Base-by-base conservation (phyloP, 306 rosid genomes). In the Casuarina glauca region DNA sequence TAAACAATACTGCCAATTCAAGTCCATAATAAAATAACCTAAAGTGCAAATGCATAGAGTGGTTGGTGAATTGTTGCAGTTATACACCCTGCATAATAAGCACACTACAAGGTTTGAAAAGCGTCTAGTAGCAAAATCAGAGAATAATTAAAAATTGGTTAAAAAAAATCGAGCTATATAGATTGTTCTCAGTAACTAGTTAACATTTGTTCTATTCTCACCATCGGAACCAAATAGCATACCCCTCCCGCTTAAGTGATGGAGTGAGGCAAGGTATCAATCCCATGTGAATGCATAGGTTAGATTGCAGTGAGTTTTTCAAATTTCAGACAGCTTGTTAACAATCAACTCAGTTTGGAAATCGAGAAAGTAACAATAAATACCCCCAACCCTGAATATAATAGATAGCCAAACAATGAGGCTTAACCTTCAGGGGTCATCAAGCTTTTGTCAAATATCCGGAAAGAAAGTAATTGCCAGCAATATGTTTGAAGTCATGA, bases 1-100 rank as follows among this genome's bases (percentile, higher is more conserved):
- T 55, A 74, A 42, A 54, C 51, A 75, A 44, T 41, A 78, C 38
- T 46, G 55, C 60, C 9, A 36, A 69, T 38, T 16, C 49, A 26
- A 26, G 32, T 26, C 32, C 32, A 26, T 26, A 26, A 26, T 70
- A 17, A 1, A n/a, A 41, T 49, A 42, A 3, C 8, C 45, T 39
- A 19, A 66, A 66, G 42, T 41, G 48, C 16, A 41, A 39, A 66
- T 17, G 49, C 15, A 66, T 66, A 42, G 5, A 39, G 70, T 16
- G 70, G 41, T 66, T 17, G 35, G 50, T 32, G 68, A 61, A 32
- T 35, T 61, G 68, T 43, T 52, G 51, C 44, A 61, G 19, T 61
- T 61, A 35, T 4, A 32, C 19, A 61, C 8, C 35, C 12, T 1
- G 11, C 1, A 61, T 61, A 15, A 35, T 39, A 13, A 58, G 38